Evolutionary conservation across 2,329 filamentous ascomycete species (phyloP).

Genomic region (Calonectria naviculata): DNA sequence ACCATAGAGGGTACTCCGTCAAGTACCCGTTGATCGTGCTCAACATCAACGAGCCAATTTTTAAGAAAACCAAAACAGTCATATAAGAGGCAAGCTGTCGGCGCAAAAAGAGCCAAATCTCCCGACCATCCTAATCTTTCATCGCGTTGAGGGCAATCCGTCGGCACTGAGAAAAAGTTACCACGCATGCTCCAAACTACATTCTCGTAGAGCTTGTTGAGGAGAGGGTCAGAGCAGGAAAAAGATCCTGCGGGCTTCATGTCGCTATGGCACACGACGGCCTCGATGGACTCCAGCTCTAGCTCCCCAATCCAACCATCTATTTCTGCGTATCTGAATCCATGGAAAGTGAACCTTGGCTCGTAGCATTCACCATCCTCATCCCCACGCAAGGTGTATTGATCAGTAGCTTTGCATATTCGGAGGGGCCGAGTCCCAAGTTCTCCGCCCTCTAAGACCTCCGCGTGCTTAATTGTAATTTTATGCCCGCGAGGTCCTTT

Average conservation of each 20-base stretch:
- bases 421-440: slow-evolving; percentile 54
- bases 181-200: slow-evolving; percentile 65
- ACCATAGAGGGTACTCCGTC: slow-evolving; percentile 27
- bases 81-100: slow-evolving; percentile 64
- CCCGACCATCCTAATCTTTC: slow-evolving; percentile 65
- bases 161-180: slow-evolving; percentile 67
- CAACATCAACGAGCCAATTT: slow-evolving; percentile 32
- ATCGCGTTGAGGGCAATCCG: slow-evolving; percentile 66
- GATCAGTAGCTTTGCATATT: slow-evolving; percentile 60
- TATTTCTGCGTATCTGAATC: slow-evolving; percentile 63
- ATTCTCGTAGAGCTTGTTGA: slow-evolving; percentile 67
- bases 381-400: slow-evolving; percentile 47
- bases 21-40: slow-evolving; percentile 16
- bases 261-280: slow-evolving; percentile 59
- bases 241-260: slow-evolving; percentile 62
- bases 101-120: slow-evolving; percentile 60
- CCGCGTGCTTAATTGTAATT: slow-evolving; percentile 62
- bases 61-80: slow-evolving; percentile 60
- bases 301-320: slow-evolving; percentile 50
- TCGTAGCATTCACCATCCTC: slow-evolving; percentile 46
- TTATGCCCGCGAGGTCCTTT: slow-evolving; percentile 49
- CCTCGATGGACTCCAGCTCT: slow-evolving; percentile 29
- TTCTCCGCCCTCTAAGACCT: slow-evolving; percentile 64
- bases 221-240: slow-evolving; percentile 58
- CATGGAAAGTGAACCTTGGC: slow-evolving; percentile 63